phyloP scores from a whole-genome alignment of 768 basidiomycete species.

The Boletus tylopilopsis region DNA sequence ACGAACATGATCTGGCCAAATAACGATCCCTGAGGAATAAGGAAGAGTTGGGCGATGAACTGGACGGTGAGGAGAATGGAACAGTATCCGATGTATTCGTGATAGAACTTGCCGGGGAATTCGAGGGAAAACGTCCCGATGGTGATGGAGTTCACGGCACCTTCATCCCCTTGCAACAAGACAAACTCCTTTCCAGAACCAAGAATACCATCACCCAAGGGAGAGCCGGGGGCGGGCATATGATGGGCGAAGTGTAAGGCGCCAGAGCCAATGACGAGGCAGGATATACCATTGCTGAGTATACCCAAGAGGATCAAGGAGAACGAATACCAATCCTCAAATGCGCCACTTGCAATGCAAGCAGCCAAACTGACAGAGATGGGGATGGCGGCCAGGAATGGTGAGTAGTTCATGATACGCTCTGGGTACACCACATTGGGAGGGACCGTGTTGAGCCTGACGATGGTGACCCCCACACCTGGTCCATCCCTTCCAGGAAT shows the following conservation, averaged over 20 bases:
- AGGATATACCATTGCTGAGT: slow-evolving; percentile 25
- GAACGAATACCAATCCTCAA: slow-evolving; percentile 23
- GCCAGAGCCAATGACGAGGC: slow-evolving; percentile 21
- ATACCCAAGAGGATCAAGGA: slow-evolving; percentile 28
- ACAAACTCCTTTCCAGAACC: slow-evolving; percentile 7
- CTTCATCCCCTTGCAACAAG: slow-evolving; percentile 5
- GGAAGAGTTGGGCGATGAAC: slow-evolving; percentile 26
- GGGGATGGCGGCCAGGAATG: slow-evolving; percentile 14
- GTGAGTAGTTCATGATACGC: background rate
- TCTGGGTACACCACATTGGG: background rate
- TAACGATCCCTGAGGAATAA: slow-evolving; percentile 25
- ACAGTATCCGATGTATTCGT: slow-evolving; percentile 6
- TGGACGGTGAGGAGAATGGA: slow-evolving; percentile 23
- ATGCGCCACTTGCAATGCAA: slow-evolving; percentile 14
- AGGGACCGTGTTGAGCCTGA: background rate
- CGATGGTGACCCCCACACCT: background rate
- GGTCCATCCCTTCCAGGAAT: background rate
- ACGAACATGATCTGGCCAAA: slow-evolving; percentile 32
- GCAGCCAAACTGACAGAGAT: slow-evolving; percentile 16
- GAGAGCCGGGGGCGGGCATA: slow-evolving; percentile 13
- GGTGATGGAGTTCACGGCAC: slow-evolving; percentile 25
- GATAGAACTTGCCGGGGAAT: background rate
- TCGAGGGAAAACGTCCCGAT: slow-evolving; percentile 13
- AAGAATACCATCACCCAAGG: slow-evolving; percentile 25
- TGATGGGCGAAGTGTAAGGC: slow-evolving; percentile 13